These are phyloP conservation scores for Tuber melanosporum DNA, from an alignment of 495 filamentous ascomycete genomes.

Conservation along the genomic window DNA sequence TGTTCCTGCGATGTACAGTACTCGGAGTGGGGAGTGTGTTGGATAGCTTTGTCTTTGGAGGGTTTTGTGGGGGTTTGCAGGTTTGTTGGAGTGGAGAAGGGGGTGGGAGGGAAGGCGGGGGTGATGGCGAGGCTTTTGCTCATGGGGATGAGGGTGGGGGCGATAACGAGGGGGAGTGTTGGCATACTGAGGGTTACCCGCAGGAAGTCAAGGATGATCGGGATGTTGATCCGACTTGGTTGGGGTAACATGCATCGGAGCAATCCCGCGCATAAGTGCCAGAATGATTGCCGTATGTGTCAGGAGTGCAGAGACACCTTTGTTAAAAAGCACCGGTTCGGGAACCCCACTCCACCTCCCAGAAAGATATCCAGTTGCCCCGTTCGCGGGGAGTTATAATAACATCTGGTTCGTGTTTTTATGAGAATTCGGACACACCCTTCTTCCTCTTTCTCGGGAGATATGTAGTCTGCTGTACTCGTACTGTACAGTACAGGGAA, in stretches of 20 bases:
- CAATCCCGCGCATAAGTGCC: not conserved
- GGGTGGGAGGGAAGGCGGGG: not conserved
- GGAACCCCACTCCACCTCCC: not conserved
- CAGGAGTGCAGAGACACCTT: not conserved
- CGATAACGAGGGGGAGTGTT: not conserved
- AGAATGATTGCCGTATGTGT: not conserved
- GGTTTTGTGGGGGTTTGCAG: not conserved
- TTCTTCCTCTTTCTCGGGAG: not conserved
- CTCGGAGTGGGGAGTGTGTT: not conserved
- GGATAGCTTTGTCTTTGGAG: not conserved
- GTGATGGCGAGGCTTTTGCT: not conserved
- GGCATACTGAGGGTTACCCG: not conserved
- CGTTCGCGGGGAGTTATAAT: not conserved
- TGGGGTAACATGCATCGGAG: not conserved
- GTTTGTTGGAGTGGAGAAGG: not conserved
- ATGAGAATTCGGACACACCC: not conserved
- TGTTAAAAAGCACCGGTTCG: not conserved
- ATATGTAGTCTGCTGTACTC: too few relatives aligned
- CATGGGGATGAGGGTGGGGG: not conserved
- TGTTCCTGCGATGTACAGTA: not conserved
- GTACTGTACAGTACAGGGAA: not conserved
- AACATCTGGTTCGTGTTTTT: not conserved
- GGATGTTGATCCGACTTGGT: not conserved
- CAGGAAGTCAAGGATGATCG: not conserved
- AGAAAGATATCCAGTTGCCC: not conserved